Base-by-base conservation (phyloP, 116 monocot genomes). In the Dioscorea cayenensis region DNA sequence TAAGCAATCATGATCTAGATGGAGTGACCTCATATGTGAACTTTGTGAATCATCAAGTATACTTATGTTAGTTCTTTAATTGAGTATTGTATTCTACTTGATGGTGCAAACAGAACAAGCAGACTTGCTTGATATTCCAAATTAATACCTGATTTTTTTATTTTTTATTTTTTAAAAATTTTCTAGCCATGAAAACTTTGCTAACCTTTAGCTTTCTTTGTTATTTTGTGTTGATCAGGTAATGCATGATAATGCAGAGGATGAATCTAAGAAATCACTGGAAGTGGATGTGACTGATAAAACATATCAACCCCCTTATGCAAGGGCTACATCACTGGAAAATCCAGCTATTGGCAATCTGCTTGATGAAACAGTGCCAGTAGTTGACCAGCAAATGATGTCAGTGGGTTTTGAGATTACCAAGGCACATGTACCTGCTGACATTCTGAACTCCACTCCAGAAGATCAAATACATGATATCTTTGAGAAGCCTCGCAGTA, bases 281-380 rank as follows among this genome's bases (percentile, higher is more conserved):
- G 70, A 63, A 35, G 75, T 37, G 18, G 13, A 66, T 59, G 29
- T 64, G 8, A 49, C 75, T 23, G 79, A 69, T 51, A 84, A 77
- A 65, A 38, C 73, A 29, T 90, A 88, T 78, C 79, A 82, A 67
- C 84, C 90, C 22, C 94, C 91, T 60, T 75, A 66, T 76, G 90
- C 94, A 27, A 79, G 82, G 70, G 58, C 77, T 63, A 76, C 87
- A 71, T 82, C 94, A 14, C 18, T 84, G 59, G 88, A 94, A 55
- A 77, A 85, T 61, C 67, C 72, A 18, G 29, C 72, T 69, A 52
- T 65, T 43, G 71, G 11, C 36, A 61, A 71, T 17, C 67, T 62
- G 59, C 18, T 75, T 22, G 51, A 28, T 51, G 72, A 66, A 73
- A 37, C 43, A n/a, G 50, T 51, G 61, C 68, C 71, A 37, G 66